phyloP scores from a whole-genome alignment of 73 alveolate genomes.

The Paramecium octaurelia region DNA sequence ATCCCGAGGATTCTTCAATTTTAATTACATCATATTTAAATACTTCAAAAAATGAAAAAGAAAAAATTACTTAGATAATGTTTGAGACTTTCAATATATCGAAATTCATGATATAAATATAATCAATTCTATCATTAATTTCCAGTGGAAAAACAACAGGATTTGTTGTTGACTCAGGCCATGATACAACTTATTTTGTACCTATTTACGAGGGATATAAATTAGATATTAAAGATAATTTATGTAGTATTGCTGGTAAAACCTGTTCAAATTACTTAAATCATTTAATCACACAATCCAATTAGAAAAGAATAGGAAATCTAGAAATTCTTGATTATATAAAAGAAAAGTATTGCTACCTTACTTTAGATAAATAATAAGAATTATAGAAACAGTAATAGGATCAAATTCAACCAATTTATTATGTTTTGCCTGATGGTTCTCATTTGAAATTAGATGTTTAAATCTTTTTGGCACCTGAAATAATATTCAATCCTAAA shows the following conservation, averaged over 20 bases:
- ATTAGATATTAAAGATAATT: conserved; percentile 76
- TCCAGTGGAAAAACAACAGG: conserved; percentile 96
- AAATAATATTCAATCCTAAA: neutral
- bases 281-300: conserved; percentile 75
- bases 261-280: conserved; percentile 86
- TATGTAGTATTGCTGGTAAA: conserved; percentile 91
- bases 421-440: neutral
- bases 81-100: conserved; percentile 97
- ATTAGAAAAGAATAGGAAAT: conserved; percentile 77
- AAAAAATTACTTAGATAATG: conserved; percentile 79
- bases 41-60: neutral
- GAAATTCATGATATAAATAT: conserved; percentile 85
- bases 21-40: neutral
- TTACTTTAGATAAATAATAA: conserved; percentile 79
- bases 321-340: conserved; percentile 86
- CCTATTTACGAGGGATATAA: conserved; percentile 97
- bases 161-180: conserved; percentile 96
- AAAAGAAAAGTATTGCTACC: conserved; percentile 91
- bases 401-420: neutral
- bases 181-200: conserved; percentile 96
- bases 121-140: conserved; percentile 91
- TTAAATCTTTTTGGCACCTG: neutral
- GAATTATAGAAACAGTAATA: conserved; percentile 59
- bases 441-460: neutral
- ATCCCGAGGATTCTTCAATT: neutral